Conservation (phyloP, 306 rosid species). For the Abrus precatorius region DNA sequence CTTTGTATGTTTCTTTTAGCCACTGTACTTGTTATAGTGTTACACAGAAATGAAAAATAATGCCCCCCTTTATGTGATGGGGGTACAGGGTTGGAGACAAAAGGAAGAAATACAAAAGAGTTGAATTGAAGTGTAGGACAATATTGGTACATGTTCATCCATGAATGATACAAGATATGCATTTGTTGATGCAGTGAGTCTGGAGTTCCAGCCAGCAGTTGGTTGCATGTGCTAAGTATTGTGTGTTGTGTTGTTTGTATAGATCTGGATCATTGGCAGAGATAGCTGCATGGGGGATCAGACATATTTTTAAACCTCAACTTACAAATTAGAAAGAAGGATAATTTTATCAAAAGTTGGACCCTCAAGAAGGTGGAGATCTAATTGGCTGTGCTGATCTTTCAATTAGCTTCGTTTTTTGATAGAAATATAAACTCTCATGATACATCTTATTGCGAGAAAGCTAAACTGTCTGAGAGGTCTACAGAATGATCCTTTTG, state of each 20-base stretch:
- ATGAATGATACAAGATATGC: constrained; percentile 34
- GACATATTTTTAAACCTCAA: not conserved
- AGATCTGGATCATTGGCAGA: constrained; percentile 24
- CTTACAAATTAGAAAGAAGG: not conserved
- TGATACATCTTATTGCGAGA: not conserved
- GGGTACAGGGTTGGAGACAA: constrained; percentile 4
- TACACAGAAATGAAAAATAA: not conserved
- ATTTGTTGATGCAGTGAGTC: constrained; percentile 20
- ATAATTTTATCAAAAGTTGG: not conserved
- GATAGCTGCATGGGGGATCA: constrained; percentile 28
- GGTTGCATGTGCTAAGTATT: constrained; percentile 23
- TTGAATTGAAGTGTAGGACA: constrained; percentile 11
- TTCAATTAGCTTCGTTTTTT: not conserved
- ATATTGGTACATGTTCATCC: constrained; percentile 38
- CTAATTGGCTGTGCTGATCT: not conserved
- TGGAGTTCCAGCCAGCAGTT: constrained; percentile 23
- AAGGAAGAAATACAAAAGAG: constrained; percentile 10
- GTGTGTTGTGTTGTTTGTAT: constrained; percentile 30
- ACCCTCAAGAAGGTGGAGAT: not conserved
- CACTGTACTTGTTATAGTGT: constrained; percentile 32
- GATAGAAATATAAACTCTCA: not conserved
- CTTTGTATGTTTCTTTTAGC: not conserved
- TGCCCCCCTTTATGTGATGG: not conserved
- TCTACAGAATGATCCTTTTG: not conserved
- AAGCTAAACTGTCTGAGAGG: not conserved